phyloP scores from a whole-genome alignment of 345 rosid species.

The Hibiscus trionum region DNA sequence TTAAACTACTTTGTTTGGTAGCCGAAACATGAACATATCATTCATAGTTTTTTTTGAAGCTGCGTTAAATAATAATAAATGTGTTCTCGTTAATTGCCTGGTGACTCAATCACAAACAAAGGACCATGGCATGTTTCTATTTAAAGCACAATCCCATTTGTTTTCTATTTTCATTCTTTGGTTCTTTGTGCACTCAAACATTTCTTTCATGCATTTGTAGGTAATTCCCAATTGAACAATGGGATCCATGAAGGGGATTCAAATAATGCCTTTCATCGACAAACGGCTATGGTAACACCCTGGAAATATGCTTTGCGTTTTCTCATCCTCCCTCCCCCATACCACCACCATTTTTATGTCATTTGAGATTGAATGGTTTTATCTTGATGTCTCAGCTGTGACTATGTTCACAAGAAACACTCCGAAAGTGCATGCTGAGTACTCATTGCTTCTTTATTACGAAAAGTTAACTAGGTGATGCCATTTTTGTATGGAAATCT shows the following conservation, averaged over 20 bases:
- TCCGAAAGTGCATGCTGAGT: not conserved
- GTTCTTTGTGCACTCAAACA: not conserved
- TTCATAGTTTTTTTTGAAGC: not conserved
- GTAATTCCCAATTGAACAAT: not conserved
- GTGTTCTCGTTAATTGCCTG: too few relatives aligned
- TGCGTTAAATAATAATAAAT: not conserved
- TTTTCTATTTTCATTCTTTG: not conserved
- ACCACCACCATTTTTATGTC: not conserved
- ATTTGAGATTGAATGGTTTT: not conserved
- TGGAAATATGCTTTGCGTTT: not conserved
- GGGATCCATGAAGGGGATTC: not conserved
- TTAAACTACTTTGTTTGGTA: too few relatives aligned
- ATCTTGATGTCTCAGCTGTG: not conserved
- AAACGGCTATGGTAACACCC: not conserved
- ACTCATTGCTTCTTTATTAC: not conserved
- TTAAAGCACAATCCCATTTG: not conserved
- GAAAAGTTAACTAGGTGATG: not conserved
- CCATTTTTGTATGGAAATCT: slow-evolving; percentile 7
- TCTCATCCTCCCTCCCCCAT: not conserved
- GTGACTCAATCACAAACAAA: too few relatives aligned
- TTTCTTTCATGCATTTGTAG: not conserved
- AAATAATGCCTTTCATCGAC: not conserved
- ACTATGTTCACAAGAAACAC: not conserved
- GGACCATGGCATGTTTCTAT: not conserved
- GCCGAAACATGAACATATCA: too few relatives aligned